Evolutionary conservation across 1,284 basidiomycete genomes (phyloP).

Genomic region (Puccinia hordei): DNA sequence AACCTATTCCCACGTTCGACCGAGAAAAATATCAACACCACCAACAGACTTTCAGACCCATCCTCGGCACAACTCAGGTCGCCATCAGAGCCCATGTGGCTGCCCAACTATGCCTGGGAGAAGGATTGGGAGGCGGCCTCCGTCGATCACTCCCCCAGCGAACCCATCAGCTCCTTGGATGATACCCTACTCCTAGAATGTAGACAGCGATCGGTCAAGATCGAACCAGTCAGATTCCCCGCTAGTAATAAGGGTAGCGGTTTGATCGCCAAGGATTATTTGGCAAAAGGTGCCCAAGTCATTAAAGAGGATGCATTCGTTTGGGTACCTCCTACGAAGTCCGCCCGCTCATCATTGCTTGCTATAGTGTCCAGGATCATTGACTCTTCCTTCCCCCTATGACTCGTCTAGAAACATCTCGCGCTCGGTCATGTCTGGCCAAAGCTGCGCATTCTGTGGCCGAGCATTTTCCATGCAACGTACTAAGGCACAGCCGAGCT

Average conservation of each 20-base stretch:
- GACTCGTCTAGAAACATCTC: constrained; percentile 29
- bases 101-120: constrained; percentile 47
- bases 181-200: constrained; percentile 46
- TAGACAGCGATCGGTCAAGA: constrained; percentile 37
- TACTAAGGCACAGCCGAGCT: constrained; percentile 33
- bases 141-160: constrained; percentile 28
- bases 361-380: too few relatives aligned
- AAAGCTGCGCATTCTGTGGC: constrained; percentile 47
- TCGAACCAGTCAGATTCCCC: constrained; percentile 49
- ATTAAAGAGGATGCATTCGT: constrained; percentile 51
- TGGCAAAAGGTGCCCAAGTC: constrained; percentile 39
- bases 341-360: background rate
- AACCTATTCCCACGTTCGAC: constrained; percentile 30
- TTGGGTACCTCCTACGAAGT: constrained; percentile 46
- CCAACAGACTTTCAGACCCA: background rate
- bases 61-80: constrained; percentile 4
- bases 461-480: constrained; percentile 46
- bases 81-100: constrained; percentile 46
- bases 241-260: constrained; percentile 48
- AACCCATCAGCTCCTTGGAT: constrained; percentile 47
- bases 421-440: constrained; percentile 42
- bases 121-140: constrained; percentile 50
- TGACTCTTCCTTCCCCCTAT: background rate
- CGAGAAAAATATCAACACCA: background rate
- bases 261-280: constrained; percentile 44